Conservation (phyloP, 805 yeast species). For the Hanseniaspora nectarophila region DNA sequence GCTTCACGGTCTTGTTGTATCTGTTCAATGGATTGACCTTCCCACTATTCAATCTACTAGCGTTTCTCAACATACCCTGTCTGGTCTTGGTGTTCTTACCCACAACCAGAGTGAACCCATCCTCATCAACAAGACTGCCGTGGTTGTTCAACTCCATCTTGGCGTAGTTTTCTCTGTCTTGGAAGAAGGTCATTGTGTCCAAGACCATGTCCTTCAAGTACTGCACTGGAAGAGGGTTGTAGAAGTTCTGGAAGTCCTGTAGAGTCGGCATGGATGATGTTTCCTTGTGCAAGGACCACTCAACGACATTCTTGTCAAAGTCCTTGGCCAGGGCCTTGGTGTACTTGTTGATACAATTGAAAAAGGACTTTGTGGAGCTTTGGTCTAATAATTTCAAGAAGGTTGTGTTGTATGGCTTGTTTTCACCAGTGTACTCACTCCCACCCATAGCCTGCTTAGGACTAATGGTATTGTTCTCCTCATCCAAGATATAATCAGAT, state of each 20-base stretch:
- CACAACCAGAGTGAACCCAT: conserved; percentile 86
- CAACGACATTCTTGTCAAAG: conserved; percentile 27
- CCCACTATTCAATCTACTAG: conserved; percentile 24
- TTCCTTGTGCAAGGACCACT: conserved; percentile 25
- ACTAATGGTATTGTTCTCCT: conserved; percentile 6
- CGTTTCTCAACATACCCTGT: conserved; percentile 28
- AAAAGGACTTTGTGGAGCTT: conserved; percentile 43
- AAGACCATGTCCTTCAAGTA: conserved; percentile 47
- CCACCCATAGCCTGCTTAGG: conserved; percentile 28
- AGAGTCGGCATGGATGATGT: conserved; percentile 24
- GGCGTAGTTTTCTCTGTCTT: conserved; percentile 53
- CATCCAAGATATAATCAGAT: conserved; percentile 31
- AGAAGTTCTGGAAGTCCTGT: conserved; percentile 33
- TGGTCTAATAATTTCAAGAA: conserved; percentile 65
- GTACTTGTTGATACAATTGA: conserved; percentile 46
- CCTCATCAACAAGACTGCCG: conserved; percentile 68
- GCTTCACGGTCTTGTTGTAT: conserved; percentile 30
- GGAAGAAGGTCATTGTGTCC: conserved; percentile 53
- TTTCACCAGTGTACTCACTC: conserved; percentile 27
- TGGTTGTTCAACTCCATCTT: conserved; percentile 43
- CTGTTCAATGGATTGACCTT: conserved; percentile 27
- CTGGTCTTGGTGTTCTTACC: conserved; percentile 69
- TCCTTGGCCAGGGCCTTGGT: conserved; percentile 41
- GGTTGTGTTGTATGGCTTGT: conserved; percentile 63
- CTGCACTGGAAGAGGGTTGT: conserved; percentile 37